Conservation (phyloP, 148 eudicot species). For the Limonium bicolor region DNA sequence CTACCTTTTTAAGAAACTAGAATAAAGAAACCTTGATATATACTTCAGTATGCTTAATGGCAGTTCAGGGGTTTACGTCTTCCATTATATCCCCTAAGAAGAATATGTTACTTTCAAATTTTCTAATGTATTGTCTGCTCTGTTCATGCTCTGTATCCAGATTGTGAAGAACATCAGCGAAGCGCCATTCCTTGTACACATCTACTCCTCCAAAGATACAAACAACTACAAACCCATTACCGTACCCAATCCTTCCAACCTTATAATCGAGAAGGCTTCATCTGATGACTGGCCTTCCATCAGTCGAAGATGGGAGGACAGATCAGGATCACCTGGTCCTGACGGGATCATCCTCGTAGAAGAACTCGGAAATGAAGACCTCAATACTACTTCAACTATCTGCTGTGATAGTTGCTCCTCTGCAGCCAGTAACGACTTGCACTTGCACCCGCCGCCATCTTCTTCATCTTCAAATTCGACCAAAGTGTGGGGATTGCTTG, state of each 20-base stretch:
- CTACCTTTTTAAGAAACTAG: background rate
- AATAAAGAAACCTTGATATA: background rate
- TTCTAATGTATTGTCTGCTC: background rate
- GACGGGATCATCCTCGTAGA: constrained; percentile 33
- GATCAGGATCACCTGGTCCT: constrained; percentile 12
- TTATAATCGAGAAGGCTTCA: constrained; percentile 24
- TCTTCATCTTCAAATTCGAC: no score
- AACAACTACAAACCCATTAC: background rate
- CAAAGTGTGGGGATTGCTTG: constrained; percentile 30
- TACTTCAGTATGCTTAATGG: background rate
- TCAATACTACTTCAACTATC: background rate
- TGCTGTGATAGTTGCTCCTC: no score
- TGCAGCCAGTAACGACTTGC: no score
- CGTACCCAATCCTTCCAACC: constrained; percentile 1
- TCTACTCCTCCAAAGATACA: constrained; percentile 14
- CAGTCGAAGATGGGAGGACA: constrained; percentile 18
- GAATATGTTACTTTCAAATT: background rate
- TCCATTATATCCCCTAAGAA: background rate
- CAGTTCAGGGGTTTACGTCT: background rate
- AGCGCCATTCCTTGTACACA: constrained; percentile 31
- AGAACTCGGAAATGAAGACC: constrained; percentile 12
- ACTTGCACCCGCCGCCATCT: background rate
- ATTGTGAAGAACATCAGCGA: constrained; percentile 28
- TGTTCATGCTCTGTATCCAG: constrained; percentile 9
- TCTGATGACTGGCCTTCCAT: constrained; percentile 21